phyloP scores from a whole-genome alignment of 441 rosid genomes.

The Pelargonium myrrhifolium region DNA sequence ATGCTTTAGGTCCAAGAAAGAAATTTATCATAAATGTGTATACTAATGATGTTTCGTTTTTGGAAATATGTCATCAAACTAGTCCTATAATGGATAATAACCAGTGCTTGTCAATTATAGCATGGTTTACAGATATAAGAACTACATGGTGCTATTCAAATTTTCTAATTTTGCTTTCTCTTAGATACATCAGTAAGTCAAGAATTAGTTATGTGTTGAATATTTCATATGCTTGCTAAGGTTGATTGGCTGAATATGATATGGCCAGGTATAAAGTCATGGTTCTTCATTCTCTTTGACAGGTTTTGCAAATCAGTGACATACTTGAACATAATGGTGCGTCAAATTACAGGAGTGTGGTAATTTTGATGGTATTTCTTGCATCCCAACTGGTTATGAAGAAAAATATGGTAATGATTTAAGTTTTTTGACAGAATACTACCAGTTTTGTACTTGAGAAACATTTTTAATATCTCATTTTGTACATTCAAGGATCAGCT shows the following conservation, averaged over 20 bases:
- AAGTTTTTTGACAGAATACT: constrained; percentile 4
- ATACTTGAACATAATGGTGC: constrained; percentile 78
- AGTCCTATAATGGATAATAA: neutral
- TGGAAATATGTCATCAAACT: neutral
- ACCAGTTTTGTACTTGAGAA: constrained; percentile 13
- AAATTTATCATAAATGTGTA: no score
- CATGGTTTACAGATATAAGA: neutral
- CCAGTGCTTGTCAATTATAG: neutral
- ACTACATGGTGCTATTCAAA: neutral
- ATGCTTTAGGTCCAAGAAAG: no score
- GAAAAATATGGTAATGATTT: constrained; percentile 51
- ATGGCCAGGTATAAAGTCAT: neutral
- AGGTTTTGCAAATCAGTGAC: constrained; percentile 88
- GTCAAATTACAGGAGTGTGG: constrained; percentile 55
- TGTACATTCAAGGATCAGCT: constrained; percentile 52
- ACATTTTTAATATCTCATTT: constrained; percentile 16
- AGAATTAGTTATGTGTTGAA: neutral
- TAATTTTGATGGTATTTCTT: constrained; percentile 65
- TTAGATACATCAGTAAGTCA: neutral
- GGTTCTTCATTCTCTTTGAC: constrained; percentile 15
- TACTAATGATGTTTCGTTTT: no score
- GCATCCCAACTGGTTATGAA: constrained; percentile 62
- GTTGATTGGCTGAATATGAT: neutral
- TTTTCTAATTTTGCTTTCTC: neutral
- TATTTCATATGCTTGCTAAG: neutral